Conservation (phyloP, 805 yeast genomes). For the Jamesozyma hellenica region DNA sequence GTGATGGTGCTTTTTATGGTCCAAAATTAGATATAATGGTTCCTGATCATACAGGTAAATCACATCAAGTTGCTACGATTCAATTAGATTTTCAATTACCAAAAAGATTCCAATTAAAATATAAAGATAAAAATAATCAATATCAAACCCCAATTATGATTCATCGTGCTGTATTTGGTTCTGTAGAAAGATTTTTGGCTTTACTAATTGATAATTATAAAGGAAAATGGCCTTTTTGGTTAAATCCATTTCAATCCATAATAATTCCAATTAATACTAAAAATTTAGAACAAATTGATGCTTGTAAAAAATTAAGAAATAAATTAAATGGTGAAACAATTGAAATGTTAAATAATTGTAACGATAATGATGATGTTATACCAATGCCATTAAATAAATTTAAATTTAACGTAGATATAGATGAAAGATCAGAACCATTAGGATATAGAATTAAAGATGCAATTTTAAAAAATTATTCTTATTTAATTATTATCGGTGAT, state of each 20-base stretch:
- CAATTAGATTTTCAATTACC: conserved; percentile 95
- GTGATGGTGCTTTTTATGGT: conserved; percentile 96
- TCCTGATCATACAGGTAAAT: conserved; percentile 67
- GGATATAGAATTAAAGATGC: conserved; percentile 78
- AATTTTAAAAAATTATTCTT: conserved; percentile 61
- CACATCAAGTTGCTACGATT: conserved; percentile 90
- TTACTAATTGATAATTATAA: conserved; percentile 78
- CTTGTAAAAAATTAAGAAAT: conserved; percentile 41
- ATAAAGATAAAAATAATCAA: conserved; percentile 42
- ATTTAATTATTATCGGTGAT: conserved; percentile 79
- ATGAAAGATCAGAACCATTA: conserved; percentile 64
- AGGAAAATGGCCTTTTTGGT: conserved; percentile 98
- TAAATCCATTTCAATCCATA: conserved; percentile 83
- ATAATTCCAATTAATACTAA: conserved; percentile 67
- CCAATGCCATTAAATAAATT: conserved; percentile 49
- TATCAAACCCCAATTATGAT: conserved; percentile 79
- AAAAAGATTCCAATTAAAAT: conserved; percentile 64
- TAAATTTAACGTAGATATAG: conserved; percentile 67
- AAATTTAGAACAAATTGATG: conserved; percentile 35
- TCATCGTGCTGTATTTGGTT: conserved; percentile 92
- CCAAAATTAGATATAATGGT: conserved; percentile 88
- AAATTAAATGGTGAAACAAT: conserved; percentile 40
- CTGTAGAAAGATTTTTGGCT: conserved; percentile 87
- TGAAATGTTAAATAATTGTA: background rate
- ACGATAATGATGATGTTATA: conserved; percentile 22